A percentile compares a stretch with the other conserved stretches of the same genome.
Conservation (phyloP, 2,329 filamentous ascomycete genomes). For the Neopestalotiopsis clavispora region DNA sequence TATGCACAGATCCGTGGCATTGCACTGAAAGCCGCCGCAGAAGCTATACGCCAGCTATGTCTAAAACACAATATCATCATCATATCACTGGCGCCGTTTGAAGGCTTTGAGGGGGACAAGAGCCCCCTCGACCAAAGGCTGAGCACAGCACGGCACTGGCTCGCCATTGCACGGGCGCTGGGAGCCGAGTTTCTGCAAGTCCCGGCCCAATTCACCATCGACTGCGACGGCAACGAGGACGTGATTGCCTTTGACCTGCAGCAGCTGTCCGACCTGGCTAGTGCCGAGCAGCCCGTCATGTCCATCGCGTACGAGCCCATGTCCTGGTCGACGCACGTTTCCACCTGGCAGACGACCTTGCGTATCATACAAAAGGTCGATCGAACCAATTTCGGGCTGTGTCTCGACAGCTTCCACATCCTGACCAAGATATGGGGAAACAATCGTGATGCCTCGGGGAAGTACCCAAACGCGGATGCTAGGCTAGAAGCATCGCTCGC, state of each 20-base stretch:
- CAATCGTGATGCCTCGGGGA: neutral
- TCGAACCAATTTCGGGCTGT: neutral
- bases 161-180: neutral
- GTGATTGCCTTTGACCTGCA: neutral
- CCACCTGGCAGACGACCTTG: neutral
- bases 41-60: neutral
- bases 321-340: conserved; percentile 5
- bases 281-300: neutral
- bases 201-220: neutral
- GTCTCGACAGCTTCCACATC: conserved; percentile 1
- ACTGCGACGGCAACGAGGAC: neutral
- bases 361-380: neutral
- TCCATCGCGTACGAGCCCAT: conserved; percentile 1
- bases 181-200: neutral
- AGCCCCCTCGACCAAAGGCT: neutral
- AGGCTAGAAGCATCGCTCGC: neutral
- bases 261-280: neutral
- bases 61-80: conserved; percentile 28
- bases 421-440: neutral
- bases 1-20: conserved; percentile 28
- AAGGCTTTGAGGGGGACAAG: neutral
- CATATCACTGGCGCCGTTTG: neutral
- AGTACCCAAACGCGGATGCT: neutral
- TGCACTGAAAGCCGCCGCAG: conserved; percentile 19
- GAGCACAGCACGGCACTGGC: neutral